Base-by-base conservation (phyloP, 139 green algal genomes). In the Eudorina sp. region DNA sequence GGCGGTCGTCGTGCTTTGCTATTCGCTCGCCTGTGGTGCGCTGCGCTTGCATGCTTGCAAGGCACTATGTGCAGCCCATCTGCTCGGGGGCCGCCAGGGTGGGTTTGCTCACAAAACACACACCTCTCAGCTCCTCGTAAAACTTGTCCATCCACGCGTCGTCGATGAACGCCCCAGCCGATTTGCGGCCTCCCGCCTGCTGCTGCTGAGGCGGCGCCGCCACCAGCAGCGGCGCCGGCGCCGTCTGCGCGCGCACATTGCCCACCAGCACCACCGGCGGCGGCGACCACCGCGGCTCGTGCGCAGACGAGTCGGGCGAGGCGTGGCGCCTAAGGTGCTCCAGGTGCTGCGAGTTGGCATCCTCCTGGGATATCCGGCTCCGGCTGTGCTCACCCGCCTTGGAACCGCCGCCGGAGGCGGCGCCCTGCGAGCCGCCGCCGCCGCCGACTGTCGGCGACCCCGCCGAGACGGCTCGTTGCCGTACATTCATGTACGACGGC, bases 81-180 rank as follows among this genome's bases (percentile, higher is more conserved):
- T n/a, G n/a, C n/a, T n/a, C n/a, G n/a, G n/a, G n/a, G n/a, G n/a
- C n/a, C n/a, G n/a, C n/a, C n/a, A n/a, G n/a, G n/a, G n/a, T n/a
- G n/a, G n/a, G n/a, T n/a, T n/a, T n/a, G n/a, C n/a, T n/a, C n/a
- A n/a, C n/a, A n/a, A n/a, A n/a, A n/a, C 13, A 41, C 75, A 8
- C 75, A 83, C 75, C 75, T 19, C 14, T 3, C 80, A 86, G 41
- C n/a, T 86, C 27, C 2, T 23, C 21, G 19, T 16, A 4, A 18
- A 86, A 86, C 1, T 21, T 34, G 18, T 45, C 31, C 60, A 86
- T 45, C 80, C 80, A 86, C 40, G 34, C 43, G 16, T 86, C 80
- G 21, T 68, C 68, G 41, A 86, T 48, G 7, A 60, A n/a, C 55
- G 41, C 60, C 7, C 68, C 40, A n/a, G 29, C 25, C 36, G 53